phyloP scores from a whole-genome alignment of 805 yeast species.

The Phaffomyces antillensis region DNA sequence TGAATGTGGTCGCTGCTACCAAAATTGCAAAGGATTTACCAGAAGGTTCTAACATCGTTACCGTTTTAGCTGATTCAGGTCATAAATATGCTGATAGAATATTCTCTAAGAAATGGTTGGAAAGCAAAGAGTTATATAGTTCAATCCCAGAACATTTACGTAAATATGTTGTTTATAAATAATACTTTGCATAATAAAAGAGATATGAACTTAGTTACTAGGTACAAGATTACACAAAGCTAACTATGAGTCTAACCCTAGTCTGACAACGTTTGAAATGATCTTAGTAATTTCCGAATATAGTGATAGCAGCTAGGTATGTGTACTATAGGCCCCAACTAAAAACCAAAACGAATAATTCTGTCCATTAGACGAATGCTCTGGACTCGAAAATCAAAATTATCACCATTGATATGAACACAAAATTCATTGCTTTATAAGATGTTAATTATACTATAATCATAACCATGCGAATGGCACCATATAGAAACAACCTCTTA shows the following conservation, averaged over 20 bases:
- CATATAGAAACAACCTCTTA: slow-evolving; percentile 23
- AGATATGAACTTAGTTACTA: too few relatives aligned
- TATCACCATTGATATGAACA: slow-evolving; percentile 12
- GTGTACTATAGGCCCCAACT: too few relatives aligned
- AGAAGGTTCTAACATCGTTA: slow-evolving; percentile 74
- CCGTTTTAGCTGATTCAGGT: slow-evolving; percentile 85
- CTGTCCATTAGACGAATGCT: slow-evolving; percentile 17
- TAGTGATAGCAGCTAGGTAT: too few relatives aligned
- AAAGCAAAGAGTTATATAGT: slow-evolving; percentile 56
- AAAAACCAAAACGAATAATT: too few relatives aligned
- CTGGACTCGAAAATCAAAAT: slow-evolving; percentile 17
- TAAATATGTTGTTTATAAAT: slow-evolving; percentile 50
- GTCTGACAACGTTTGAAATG: too few relatives aligned
- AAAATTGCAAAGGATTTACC: slow-evolving; percentile 72
- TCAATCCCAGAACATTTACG: slow-evolving; percentile 64
- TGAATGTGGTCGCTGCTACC: slow-evolving; percentile 85
- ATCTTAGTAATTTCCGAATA: too few relatives aligned
- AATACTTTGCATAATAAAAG: neutral
- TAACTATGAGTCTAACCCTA: too few relatives aligned
- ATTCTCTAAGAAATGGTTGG: slow-evolving; percentile 72
- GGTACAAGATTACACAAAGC: too few relatives aligned
- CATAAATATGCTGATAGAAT: slow-evolving; percentile 81
- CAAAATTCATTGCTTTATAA: too few relatives aligned
- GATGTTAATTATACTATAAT: too few relatives aligned
- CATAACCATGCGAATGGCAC: slow-evolving; percentile 28